phyloP scores from a whole-genome alignment of 352 stramenopile species.

The Pythium vanterpoolii region DNA sequence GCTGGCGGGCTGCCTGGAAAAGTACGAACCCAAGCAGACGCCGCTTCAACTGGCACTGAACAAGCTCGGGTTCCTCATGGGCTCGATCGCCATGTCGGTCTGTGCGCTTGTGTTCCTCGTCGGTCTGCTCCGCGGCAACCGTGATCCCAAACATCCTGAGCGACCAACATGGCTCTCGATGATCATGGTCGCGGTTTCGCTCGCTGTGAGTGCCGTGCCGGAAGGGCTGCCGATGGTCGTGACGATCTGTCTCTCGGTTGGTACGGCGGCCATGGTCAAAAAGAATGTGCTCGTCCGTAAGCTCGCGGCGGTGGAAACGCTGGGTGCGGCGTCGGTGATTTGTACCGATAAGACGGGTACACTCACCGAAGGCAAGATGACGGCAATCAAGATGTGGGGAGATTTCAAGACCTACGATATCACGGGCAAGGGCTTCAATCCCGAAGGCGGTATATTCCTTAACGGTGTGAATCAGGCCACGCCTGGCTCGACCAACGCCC shows the following conservation, averaged over 20 bases:
- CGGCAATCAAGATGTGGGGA: conserved; percentile 69
- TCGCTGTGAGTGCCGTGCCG: conserved; percentile 67
- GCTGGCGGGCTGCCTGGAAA: conserved; percentile 45
- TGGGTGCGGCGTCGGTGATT: conserved; percentile 90
- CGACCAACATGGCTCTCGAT: conserved; percentile 89
- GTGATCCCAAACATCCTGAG: conserved; percentile 59
- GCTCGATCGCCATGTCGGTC: conserved; percentile 80
- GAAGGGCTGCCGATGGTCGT: conserved; percentile 83
- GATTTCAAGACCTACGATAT: conserved; percentile 68
- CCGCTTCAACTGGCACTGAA: conserved; percentile 92
- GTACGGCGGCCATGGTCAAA: conserved; percentile 69
- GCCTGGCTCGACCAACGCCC: conserved; percentile 37
- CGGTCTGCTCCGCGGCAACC: conserved; percentile 51
- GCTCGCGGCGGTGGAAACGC: conserved; percentile 74
- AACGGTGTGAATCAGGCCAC: conserved; percentile 41
- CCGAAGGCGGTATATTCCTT: conserved; percentile 48
- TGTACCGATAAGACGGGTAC: conserved; percentile 96
- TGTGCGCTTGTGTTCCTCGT: conserved; percentile 90
- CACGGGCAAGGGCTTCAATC: conserved; percentile 58
- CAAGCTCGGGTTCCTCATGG: conserved; percentile 91
- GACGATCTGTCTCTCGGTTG: conserved; percentile 72
- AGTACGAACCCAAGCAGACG: conserved; percentile 72
- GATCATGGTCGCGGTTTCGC: conserved; percentile 93
- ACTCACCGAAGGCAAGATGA: conserved; percentile 89
- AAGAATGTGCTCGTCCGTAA: conserved; percentile 85